A percentile compares a stretch with the other conserved stretches of the same genome.
These are phyloP conservation scores for Metschnikowia cubensis DNA, from an alignment of 805 yeast species.

Conservation along the genomic window DNA sequence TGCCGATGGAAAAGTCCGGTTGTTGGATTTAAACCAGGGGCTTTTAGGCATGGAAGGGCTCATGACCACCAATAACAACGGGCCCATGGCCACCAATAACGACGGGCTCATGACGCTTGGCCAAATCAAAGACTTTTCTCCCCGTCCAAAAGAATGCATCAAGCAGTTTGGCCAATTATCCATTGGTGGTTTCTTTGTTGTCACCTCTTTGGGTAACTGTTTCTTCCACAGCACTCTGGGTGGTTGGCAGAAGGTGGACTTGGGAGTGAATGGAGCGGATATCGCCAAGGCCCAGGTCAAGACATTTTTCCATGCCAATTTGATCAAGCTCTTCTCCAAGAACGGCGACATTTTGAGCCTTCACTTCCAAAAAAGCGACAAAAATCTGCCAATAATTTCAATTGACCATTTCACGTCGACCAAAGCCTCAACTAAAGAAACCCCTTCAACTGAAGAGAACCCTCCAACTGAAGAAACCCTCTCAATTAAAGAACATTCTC, in stretches of 20 bases:
- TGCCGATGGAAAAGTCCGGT: slow-evolving; percentile 79
- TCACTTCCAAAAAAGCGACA: slow-evolving; percentile 23
- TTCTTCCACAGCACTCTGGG: slow-evolving; percentile 18
- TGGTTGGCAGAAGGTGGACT: slow-evolving; percentile 9
- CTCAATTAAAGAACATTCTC: too few relatives aligned
- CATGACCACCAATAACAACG: background rate
- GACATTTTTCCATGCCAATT: slow-evolving; percentile 34
- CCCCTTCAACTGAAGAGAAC: too few relatives aligned
- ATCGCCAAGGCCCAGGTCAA: slow-evolving; percentile 25
- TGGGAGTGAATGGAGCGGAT: background rate
- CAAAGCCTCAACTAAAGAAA: background rate
- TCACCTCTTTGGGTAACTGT: slow-evolving; percentile 60
- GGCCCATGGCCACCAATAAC: background rate
- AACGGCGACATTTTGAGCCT: slow-evolving; percentile 44
- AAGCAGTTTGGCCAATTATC: slow-evolving; percentile 54
- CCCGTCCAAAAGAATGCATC: slow-evolving; percentile 47
- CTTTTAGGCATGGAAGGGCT: too few relatives aligned
- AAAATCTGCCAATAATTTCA: too few relatives aligned
- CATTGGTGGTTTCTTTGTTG: slow-evolving; percentile 36
- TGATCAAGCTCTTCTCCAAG: slow-evolving; percentile 23
- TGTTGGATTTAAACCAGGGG: slow-evolving; percentile 43
- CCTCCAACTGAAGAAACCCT: too few relatives aligned
- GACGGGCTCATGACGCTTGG: background rate
- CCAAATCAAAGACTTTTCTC: slow-evolving; percentile 16
- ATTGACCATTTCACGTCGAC: background rate